Conservation (phyloP, 768 basidiomycete genomes). For the Inosperma sp. region DNA sequence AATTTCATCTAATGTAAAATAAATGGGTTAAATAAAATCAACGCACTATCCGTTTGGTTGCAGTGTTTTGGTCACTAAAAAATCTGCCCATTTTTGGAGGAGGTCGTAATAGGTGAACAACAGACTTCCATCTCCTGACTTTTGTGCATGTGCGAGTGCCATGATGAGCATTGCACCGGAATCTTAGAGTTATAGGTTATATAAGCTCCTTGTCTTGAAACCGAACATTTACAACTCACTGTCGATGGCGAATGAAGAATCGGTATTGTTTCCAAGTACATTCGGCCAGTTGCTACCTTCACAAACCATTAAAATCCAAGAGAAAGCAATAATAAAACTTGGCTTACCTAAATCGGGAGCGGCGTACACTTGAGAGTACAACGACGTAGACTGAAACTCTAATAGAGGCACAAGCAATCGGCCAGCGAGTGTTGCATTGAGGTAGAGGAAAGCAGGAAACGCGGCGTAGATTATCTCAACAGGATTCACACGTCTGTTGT, state of each 20-base stretch:
- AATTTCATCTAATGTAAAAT: not conserved
- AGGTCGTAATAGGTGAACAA: not conserved
- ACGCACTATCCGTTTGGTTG: constrained; percentile 31
- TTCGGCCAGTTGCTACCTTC: not conserved
- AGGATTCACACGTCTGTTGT: not conserved
- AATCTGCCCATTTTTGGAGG: constrained; percentile 49
- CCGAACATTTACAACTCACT: not conserved
- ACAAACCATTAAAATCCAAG: not conserved
- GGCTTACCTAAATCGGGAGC: constrained; percentile 34
- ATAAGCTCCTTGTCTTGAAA: not conserved
- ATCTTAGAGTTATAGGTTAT: not conserved
- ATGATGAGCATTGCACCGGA: constrained; percentile 5
- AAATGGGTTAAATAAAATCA: too few relatives aligned
- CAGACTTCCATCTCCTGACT: constrained; percentile 10
- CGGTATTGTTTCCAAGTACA: constrained; percentile 7
- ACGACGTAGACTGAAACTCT: constrained; percentile 29
- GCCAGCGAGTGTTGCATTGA: constrained; percentile 38
- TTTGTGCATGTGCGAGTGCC: constrained; percentile 10
- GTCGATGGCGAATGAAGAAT: constrained; percentile 6
- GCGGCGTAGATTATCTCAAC: constrained; percentile 41
- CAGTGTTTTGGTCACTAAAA: constrained; percentile 36
- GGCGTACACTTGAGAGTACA: constrained; percentile 18
- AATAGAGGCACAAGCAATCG: constrained; percentile 46
- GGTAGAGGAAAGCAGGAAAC: constrained; percentile 41
- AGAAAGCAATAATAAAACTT: too few relatives aligned